Base-by-base conservation (phyloP, 495 filamentous ascomycete genomes). In the Aspergillus bertholletiae region DNA sequence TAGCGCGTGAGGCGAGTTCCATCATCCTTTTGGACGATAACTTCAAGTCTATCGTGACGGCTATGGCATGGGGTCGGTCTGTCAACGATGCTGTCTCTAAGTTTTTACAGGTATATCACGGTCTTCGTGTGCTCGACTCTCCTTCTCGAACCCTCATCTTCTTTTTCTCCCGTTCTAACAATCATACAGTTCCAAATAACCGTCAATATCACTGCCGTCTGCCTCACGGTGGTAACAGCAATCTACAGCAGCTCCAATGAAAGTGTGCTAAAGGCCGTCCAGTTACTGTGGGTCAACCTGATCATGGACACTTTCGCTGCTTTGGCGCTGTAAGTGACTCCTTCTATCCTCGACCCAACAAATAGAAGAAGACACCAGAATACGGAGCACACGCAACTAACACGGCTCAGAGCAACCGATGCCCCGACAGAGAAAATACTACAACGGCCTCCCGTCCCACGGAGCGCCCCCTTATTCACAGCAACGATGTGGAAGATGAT, bases 401-500 rank as follows among this genome's bases (percentile, higher is more conserved):
- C 11, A 49, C 1, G 2, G 4, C 35, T 15, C 23, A 52, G 49
- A 30, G 91, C 90, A 12, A 96, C 90, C 7, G 90, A 96, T 59
- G 86, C 88, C 28, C 90, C 90, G 24, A 86, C 84, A 0, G 84
- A 87, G 30, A 85, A 86, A 50, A 88, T 94, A 35, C 72, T 96
- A 24, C 75, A 96, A 55, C 83, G 90, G 43, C 89, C 90, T 64
- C 90, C 90, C 15, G 84, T 88, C 18, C 84, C 83, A 13, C 90
- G 88, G 66, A 82, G 78, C 15, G 82, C 88, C 37, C 80, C 85
- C 3, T 81, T 96, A 20, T 87, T 96, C 64, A 89, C 88, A 3
- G 70, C 85, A 20, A 92, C 86, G 22, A 96, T 96, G 90, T 96
- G 90, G 90, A 96, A 96, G 71, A 96, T 96, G 90, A 94, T 96